These are phyloP conservation scores for Aurantiochytrium sp. DNA, from an alignment of 108 stramenopile genomes.

Conservation along the genomic window DNA sequence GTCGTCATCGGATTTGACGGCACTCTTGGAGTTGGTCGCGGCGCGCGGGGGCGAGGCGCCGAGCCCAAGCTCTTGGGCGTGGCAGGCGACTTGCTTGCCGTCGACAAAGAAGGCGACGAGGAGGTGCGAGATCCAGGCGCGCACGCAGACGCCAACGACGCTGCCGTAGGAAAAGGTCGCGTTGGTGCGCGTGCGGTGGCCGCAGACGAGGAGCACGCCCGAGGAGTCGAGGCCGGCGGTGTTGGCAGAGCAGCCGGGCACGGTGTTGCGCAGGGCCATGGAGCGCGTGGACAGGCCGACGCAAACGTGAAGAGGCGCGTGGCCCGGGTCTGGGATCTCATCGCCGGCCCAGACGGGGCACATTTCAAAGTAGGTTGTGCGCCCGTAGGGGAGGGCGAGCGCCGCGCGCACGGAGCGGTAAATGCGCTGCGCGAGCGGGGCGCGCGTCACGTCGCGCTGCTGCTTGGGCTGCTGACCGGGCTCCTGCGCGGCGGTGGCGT, in stretches of 20 bases:
- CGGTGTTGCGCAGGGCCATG: conserved; percentile 26
- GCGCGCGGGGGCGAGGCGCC: too few relatives aligned
- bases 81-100: background rate
- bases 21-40: too few relatives aligned
- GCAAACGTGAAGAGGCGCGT: background rate
- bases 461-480: conserved; percentile 15
- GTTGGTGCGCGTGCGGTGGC: background rate
- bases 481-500: background rate
- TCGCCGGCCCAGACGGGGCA: conserved; percentile 18
- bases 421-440: background rate
- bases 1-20: too few relatives aligned
- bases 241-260: conserved; percentile 22
- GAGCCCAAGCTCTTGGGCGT: background rate
- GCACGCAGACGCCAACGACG: conserved; percentile 25
- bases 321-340: background rate
- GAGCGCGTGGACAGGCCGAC: background rate
- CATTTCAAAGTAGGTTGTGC: conserved; percentile 17
- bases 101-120: conserved; percentile 3
- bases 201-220: background rate
- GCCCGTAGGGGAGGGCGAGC: background rate
- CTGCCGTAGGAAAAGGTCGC: background rate
- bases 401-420: conserved; percentile 25
- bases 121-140: conserved; percentile 3
- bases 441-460: background rate
- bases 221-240: conserved; percentile 13